Percentiles rank a stretch among this genome's conserved stretches.
Conservation (phyloP, 1,284 basidiomycete species). For the Sutorius eximius region DNA sequence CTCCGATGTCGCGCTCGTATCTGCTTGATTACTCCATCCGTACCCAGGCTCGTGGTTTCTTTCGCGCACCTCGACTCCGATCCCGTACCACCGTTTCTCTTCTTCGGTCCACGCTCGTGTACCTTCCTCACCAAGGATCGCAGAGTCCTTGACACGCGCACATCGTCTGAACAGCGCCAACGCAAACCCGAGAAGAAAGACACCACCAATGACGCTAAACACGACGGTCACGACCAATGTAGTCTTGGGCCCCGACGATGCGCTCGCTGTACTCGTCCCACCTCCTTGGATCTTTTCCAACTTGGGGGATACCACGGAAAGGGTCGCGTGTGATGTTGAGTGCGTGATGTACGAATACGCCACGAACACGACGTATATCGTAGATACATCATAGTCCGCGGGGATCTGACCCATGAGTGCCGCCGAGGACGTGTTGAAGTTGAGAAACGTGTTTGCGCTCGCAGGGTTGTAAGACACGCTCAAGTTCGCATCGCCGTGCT, state of each 20-base stretch:
- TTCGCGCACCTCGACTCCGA: constrained; percentile 41
- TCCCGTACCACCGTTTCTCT: constrained; percentile 67
- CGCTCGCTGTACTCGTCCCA: constrained; percentile 34
- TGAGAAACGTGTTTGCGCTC: constrained; percentile 46
- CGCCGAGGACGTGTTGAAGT: constrained; percentile 47
- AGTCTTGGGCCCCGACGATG: constrained; percentile 46
- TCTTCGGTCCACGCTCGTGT: constrained; percentile 54
- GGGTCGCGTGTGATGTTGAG: constrained; percentile 65
- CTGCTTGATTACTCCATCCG: constrained; percentile 34
- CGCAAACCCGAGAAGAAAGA: constrained; percentile 53
- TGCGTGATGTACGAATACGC: constrained; percentile 65
- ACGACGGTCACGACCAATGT: constrained; percentile 60
- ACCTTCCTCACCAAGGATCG: constrained; percentile 57
- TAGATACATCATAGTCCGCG: constrained; percentile 34
- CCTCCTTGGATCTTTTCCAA: constrained; percentile 29
- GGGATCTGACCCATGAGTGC: constrained; percentile 59
- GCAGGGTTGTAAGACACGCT: constrained; percentile 53
- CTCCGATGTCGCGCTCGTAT: constrained; percentile 31
- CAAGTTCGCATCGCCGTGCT: constrained; percentile 46
- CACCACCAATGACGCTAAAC: constrained; percentile 61
- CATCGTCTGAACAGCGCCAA: constrained; percentile 57
- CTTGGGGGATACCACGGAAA: constrained; percentile 53
- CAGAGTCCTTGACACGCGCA: constrained; percentile 57
- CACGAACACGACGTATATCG: constrained; percentile 56
- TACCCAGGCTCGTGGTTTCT: constrained; percentile 24